Evolutionary conservation across 352 stramenopile genomes (phyloP).

Genomic region (Globisporangium cederbergense): DNA sequence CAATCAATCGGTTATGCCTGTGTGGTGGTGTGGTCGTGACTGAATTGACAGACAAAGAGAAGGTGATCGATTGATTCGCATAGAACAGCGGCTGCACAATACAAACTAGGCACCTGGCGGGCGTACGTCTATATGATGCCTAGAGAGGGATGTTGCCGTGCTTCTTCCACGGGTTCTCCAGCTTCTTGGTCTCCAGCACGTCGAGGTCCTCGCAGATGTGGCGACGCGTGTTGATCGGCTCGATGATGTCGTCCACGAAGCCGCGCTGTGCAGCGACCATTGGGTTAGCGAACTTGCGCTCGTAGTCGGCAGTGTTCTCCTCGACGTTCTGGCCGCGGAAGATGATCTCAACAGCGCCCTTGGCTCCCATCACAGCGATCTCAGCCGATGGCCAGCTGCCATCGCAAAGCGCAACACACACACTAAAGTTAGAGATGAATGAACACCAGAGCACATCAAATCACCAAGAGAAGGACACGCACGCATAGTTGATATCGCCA

Average conservation of each 20-base stretch:
- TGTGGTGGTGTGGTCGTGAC: no score
- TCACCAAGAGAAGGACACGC: slow-evolving; percentile 1
- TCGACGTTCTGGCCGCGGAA: slow-evolving; percentile 96
- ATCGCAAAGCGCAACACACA: slow-evolving; percentile 9
- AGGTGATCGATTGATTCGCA: slow-evolving; percentile 1
- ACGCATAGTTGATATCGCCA: slow-evolving; percentile 97
- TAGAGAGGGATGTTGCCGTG: slow-evolving; percentile 98
- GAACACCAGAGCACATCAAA: neutral
- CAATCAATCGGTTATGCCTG: no score
- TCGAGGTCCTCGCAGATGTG: slow-evolving; percentile 96
- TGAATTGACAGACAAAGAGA: neutral
- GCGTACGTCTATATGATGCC: slow-evolving; percentile 14
- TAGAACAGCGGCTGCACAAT: slow-evolving; percentile 2
- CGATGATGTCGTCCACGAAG: slow-evolving; percentile 98
- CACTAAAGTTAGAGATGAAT: slow-evolving; percentile 10
- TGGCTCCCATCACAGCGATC: slow-evolving; percentile 91
- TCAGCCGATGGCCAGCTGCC: slow-evolving; percentile 68
- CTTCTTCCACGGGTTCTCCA: slow-evolving; percentile 93
- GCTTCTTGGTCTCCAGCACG: slow-evolving; percentile 92
- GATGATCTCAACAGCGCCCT: slow-evolving; percentile 98
- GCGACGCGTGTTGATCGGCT: slow-evolving; percentile 90
- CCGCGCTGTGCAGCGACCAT: slow-evolving; percentile 95
- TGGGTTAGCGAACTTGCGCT: slow-evolving; percentile 94
- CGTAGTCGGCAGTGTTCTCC: slow-evolving; percentile 95
- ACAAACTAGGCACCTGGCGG: neutral